Base-by-base conservation (phyloP, 805 yeast species). In the Scheffersomyces coipomensis region DNA sequence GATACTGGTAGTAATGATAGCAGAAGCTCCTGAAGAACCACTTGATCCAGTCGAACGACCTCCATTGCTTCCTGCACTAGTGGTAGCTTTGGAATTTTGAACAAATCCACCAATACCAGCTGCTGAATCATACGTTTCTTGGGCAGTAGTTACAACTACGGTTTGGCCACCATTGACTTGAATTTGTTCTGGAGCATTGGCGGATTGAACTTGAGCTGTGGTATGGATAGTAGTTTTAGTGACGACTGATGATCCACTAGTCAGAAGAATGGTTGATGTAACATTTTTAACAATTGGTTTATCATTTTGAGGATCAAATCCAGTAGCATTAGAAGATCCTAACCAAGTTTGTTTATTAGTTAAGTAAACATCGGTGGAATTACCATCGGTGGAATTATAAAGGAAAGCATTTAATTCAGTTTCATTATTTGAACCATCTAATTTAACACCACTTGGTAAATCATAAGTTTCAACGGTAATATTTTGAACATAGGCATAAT, bases 391-490 rank as follows among this genome's bases (percentile, higher is more conserved):
- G 51, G 68, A 71, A 42, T 73, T 72, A 45, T 65, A 71, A 23
- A 71, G 49, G 53, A 58, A 70, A 32, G 79, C 78, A 38, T 56
- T 40, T 68, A 71, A 86, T 16, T 68, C 60, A 55, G 83, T 83
- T 0, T 84, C 66, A 33, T 54, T 60, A 35, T 74, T 58, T 34
- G 83, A 83, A 35, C 58, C 59, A 29, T 54, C 56, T 33, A 46
- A 45, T 30, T 52, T 49, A 21, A 81, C 73, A 25, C 66, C 76
- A 10, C 68, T 51, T 21, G 97, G 96, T 26, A 88, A 77, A 53
- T 76, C 88, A 62, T 86, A 85, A 55, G 95, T 79, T 37, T 78
- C 72, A 35, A 89, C 75, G 12, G 73, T 68, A 26, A 88, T 70
- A 33, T 75, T 72, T 52, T 81, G 70, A 34, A 90, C 52, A 42